Base-by-base conservation (phyloP, 768 basidiomycete species). In the Crassisporium funariophilum region DNA sequence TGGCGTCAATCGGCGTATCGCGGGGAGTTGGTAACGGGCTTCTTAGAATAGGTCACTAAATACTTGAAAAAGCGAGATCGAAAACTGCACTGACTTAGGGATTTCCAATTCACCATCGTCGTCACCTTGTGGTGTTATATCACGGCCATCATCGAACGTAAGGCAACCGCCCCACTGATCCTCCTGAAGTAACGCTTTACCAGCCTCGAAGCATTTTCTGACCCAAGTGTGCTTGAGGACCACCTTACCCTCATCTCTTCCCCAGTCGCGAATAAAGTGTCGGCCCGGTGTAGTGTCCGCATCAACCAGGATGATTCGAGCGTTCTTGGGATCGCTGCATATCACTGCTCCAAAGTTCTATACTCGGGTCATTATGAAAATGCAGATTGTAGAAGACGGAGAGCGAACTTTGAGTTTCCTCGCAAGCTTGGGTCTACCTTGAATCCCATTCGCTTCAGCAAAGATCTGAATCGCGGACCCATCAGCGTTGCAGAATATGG, bases 11-110 rank as follows among this genome's bases (percentile, higher is more conserved):
- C 12, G 83, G 82, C 11, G 81, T 83, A 12, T 73, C 69, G 20
- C 83, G 72, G 13, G 84, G 84, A 3, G 83, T 85, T 23, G 83
- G 83, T 43, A 85, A 60, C 44, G 77, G 73, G 56, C 78, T 81
- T 78, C 77, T 82, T 77, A 61, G 58, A 65, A 51, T 37, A 52
- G 33, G 21, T 36, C 44, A 27, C 35, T 57, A 31, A 61, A 55
- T 40, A 54, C 35, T 22, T 29, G 27, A 40, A 25, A 61, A 42
- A 43, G 46, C 17, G 49, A 41, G 43, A 24, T 22, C 19, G 21
- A 41, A 41, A 46, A 48, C 50, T 24, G 17, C 38, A 72, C 79
- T 69, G 69, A 82, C 78, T 79, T 77, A 46, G 63, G 58, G 8
- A 29, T 27, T 12, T 42, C 44, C 33, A 35, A 53, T 51, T 57